Evolutionary conservation across 768 basidiomycete genomes (phyloP), one percentile per base, ranked within the genome.

Genomic region (Pluteus cervinus): DNA sequence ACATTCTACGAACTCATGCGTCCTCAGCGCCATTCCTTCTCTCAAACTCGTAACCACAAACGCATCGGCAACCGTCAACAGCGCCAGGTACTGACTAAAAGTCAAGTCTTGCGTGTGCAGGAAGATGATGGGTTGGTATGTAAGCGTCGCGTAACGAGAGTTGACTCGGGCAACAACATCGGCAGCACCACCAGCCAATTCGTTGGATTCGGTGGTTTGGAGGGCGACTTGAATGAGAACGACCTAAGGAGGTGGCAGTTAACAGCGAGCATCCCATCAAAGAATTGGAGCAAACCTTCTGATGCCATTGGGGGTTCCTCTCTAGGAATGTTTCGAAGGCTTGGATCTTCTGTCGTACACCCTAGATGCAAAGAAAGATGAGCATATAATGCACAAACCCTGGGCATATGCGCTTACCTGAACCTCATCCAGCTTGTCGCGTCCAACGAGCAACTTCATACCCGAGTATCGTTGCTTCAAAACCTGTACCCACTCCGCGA

Each of bases 171-270:
- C 75, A 36, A 91, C 82, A 16, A 79, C 62, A 45, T 88, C 85
- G 5, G 82, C 71, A 4, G 88, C 83, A 28, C 75, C 75, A 2
- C 82, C 83, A 1, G 84, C 80, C 2, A 75, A 53, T 48, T 89
- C 86, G 51, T 84, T 86, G 44, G 72, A 73, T 44, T 84, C 75
- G 1, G 85, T 84, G 0, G 88, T 90, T 44, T 86, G 82, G 3
- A 92, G 69, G 0, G 90, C 88, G 4, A 92, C 81, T 60, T 92
- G 90, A 36, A 92, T 87, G 29, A 92, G 74, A 10, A 91, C 81
- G 31, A 81, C 76, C 75, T 83, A 18, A n/a, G 18, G 16, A 12
- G 28, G 18, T 14, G 16, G 39, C 23, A 35, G 28, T 11, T 25
- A 24, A 17, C 31, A 14, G 3, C 17, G n/a, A 12, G 14, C 1